Conservation (phyloP, 306 rosid genomes). For the Glycine tomentella region DNA sequence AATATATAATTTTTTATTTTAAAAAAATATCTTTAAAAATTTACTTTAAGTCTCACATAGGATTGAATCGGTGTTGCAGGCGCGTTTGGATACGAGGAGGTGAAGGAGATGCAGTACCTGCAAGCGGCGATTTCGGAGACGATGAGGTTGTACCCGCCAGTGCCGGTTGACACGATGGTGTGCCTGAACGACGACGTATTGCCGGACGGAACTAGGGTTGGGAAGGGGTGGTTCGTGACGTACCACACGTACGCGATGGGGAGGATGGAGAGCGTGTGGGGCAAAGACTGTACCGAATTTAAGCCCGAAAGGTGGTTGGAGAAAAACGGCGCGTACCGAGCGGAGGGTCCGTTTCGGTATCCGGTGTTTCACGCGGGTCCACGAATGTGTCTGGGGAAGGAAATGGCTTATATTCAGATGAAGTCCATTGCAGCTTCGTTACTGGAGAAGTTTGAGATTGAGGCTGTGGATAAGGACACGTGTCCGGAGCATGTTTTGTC, state of each 20-base stretch:
- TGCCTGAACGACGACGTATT: conserved; percentile 60
- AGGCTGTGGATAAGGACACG: conserved; percentile 34
- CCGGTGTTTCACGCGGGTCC: conserved; percentile 78
- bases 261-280: conserved; percentile 78
- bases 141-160: conserved; percentile 74
- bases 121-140: conserved; percentile 75
- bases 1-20: too few relatives aligned
- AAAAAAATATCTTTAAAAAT: too few relatives aligned
- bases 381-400: conserved; percentile 79
- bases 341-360: conserved; percentile 58
- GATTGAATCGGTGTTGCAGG: not conserved
- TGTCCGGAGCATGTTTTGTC: conserved; percentile 59
- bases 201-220: conserved; percentile 66
- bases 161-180: conserved; percentile 58
- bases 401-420: conserved; percentile 84
- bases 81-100: conserved; percentile 56
- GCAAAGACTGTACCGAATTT: conserved; percentile 54
- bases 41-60: too few relatives aligned
- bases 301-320: conserved; percentile 77
- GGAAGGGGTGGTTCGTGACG: conserved; percentile 60
- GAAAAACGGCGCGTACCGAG: conserved; percentile 46
- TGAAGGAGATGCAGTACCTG: conserved; percentile 70
- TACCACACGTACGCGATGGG: conserved; percentile 84
- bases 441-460: conserved; percentile 61
- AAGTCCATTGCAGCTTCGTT: conserved; percentile 69